Evolutionary conservation across 495 filamentous ascomycete genomes (phyloP), one percentile per base, ranked within the genome.

Genomic region (Aspergillus coremiiformis): DNA sequence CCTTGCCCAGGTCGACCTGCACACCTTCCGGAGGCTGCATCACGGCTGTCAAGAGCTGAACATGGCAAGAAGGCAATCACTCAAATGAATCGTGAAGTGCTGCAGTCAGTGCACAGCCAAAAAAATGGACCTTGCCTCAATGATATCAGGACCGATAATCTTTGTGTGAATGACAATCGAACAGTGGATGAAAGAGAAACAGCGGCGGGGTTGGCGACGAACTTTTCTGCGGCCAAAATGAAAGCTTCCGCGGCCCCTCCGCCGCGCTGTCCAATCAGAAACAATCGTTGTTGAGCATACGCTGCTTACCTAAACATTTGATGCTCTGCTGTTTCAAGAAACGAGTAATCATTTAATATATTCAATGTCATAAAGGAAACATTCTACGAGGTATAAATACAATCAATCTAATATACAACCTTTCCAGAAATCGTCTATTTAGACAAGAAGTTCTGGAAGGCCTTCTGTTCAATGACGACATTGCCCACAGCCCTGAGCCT

Each of bases 401-500:
- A 26, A 49, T 56, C 23, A 27, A 30, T 20, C 21, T 44, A 42
- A 29, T 61, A 46, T 54, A 48, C 27, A 56, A 54, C 39, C 51
- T 22, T 35, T 43, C 44, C 21, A 23, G 30, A 42, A 42, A n/a
- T 24, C 37, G 52, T 27, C 57, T 60, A 84, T 64, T 85, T 85
- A 0, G 82, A 70, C 63, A 98, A 63, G 65, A 98, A 98, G 50
- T 77, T 84, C 66, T 98, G 93, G 66, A 98, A 97, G 1, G 90
- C 87, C 59, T 87, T 84, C 52, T 96, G 88, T 43, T 97, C 90
- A 69, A 98, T 97, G 23, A 87, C 77, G 7, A 98, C 89, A 60
- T 95, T 84, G 37, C 81, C 81, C 33, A 84, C 75, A 4, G 81
- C 79, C 44, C 66, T 79, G 51, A 97, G 68, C 71, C 82, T 87